A percentile compares a stretch with the other conserved stretches of the same genome.
phyloP scores from a whole-genome alignment of 2,329 filamentous ascomycete species.

The Cyanodermella asteris region DNA sequence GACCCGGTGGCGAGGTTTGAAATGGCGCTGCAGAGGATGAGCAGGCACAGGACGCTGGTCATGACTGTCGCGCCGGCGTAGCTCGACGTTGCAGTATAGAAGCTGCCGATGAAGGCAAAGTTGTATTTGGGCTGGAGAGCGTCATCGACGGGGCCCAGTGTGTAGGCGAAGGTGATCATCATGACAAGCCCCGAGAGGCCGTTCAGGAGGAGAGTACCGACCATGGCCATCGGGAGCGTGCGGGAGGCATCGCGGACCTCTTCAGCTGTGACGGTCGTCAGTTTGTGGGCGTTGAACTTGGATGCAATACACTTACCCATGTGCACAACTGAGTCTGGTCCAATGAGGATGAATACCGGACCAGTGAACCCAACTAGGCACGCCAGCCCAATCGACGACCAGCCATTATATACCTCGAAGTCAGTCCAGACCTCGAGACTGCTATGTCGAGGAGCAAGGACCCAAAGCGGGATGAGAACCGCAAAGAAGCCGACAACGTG shows the following conservation, averaged over 20 bases:
- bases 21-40: slow-evolving; percentile 27
- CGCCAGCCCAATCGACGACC: slow-evolving; percentile 17
- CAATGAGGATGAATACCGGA: slow-evolving; percentile 20
- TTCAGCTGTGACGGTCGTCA: slow-evolving; percentile 12
- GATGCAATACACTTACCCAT: slow-evolving; percentile 17
- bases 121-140: slow-evolving; percentile 24
- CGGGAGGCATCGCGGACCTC: slow-evolving; percentile 25
- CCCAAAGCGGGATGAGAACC: slow-evolving; percentile 22
- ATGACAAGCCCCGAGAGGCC: slow-evolving; percentile 32
- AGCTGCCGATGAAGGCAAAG: slow-evolving; percentile 38
- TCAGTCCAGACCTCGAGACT: slow-evolving; percentile 18
- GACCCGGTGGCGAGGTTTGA: slow-evolving; percentile 30
- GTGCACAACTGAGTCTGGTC: slow-evolving; percentile 22
- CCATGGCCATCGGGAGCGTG: slow-evolving; percentile 29
- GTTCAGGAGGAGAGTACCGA: slow-evolving; percentile 28
- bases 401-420: slow-evolving; percentile 20
- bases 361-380: slow-evolving; percentile 19
- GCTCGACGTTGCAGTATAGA: slow-evolving; percentile 28
- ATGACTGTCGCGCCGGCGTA: slow-evolving; percentile 28
- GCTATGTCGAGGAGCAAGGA: slow-evolving; percentile 17
- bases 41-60: slow-evolving; percentile 26
- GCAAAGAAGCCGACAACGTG: slow-evolving; percentile 21
- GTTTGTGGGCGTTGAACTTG: not conserved
- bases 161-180: slow-evolving; percentile 31
- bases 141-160: slow-evolving; percentile 25